These are phyloP conservation scores for Wickerhamomyces bovis DNA, from an alignment of 805 yeast genomes.

Conservation along the genomic window DNA sequence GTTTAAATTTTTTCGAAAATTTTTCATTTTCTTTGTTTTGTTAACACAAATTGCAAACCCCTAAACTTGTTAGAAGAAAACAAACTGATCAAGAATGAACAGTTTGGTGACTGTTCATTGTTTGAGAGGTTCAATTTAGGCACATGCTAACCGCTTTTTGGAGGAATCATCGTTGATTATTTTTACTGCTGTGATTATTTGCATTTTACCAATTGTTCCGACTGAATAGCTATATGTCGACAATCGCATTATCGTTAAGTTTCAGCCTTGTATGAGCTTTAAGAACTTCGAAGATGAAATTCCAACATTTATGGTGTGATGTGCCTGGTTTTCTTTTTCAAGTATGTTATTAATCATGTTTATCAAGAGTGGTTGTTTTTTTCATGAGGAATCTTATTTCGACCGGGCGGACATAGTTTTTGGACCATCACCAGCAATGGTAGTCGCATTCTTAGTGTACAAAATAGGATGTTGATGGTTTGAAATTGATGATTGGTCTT, in stretches of 20 bases:
- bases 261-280: slow-evolving; percentile 56
- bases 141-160: background rate
- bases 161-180: background rate
- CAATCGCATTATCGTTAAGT: slow-evolving; percentile 51
- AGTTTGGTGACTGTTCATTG: background rate
- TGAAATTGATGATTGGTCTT: slow-evolving; percentile 45
- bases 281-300: background rate
- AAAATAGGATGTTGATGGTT: slow-evolving; percentile 37
- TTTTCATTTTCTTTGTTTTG: background rate
- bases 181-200: slow-evolving; percentile 13
- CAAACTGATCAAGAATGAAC: background rate
- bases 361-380: background rate
- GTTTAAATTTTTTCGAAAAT: background rate
- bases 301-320: background rate
- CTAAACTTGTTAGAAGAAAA: background rate
- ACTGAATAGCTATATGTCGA: slow-evolving; percentile 48
- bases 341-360: background rate
- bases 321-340: background rate
- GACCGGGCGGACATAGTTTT: slow-evolving; percentile 49
- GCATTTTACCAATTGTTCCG: slow-evolving; percentile 48
- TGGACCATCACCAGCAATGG: slow-evolving; percentile 30
- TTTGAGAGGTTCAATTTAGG: background rate
- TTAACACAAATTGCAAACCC: background rate
- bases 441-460: slow-evolving; percentile 50
- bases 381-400: slow-evolving; percentile 23